Percentiles rank a stretch among this genome's conserved stretches.
phyloP scores from a whole-genome alignment of 1,284 basidiomycete genomes.

The Fereydounia khargensis region DNA sequence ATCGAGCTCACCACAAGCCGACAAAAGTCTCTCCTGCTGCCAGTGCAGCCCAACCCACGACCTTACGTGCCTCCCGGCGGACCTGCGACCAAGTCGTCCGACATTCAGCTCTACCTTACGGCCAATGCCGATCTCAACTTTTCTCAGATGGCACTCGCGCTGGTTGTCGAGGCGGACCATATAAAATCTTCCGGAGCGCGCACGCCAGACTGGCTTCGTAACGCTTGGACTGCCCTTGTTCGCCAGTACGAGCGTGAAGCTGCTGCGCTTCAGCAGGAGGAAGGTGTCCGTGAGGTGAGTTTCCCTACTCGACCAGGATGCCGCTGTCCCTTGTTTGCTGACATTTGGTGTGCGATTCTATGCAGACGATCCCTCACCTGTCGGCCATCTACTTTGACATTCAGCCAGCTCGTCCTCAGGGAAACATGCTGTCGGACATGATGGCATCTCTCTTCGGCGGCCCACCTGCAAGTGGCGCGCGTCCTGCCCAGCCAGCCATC shows the following conservation, averaged over 20 bases:
- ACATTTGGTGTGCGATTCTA: not conserved
- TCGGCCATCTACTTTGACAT: conserved; percentile 29
- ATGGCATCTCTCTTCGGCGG: conserved; percentile 36
- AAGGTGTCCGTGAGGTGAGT: conserved; percentile 13
- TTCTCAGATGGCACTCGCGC: conserved; percentile 44
- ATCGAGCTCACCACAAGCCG: conserved; percentile 18
- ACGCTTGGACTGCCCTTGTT: conserved; percentile 30
- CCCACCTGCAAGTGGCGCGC: not conserved
- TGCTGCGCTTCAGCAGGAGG: conserved; percentile 22
- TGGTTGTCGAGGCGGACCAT: conserved; percentile 24
- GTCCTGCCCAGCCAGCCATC: conserved; percentile 2
- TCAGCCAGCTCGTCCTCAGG: conserved; percentile 13
- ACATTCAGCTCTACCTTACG: conserved; percentile 39
- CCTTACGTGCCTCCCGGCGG: conserved; percentile 41
- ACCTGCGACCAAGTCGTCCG: conserved; percentile 7
- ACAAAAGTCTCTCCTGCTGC: conserved; percentile 43
- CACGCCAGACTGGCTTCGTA: conserved; percentile 20
- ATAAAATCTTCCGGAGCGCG: conserved; percentile 2
- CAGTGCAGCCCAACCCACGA: conserved; percentile 51
- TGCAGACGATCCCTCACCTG: conserved; percentile 21
- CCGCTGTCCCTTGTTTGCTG: not conserved
- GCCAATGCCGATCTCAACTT: conserved; percentile 52
- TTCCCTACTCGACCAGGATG: too few relatives aligned
- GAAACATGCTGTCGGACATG: conserved; percentile 45
- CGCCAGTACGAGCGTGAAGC: conserved; percentile 40